Evolutionary conservation across 306 rosid species (phyloP), one percentile per base, ranked within the genome.

Genomic region (Quercus aquifolioides): DNA sequence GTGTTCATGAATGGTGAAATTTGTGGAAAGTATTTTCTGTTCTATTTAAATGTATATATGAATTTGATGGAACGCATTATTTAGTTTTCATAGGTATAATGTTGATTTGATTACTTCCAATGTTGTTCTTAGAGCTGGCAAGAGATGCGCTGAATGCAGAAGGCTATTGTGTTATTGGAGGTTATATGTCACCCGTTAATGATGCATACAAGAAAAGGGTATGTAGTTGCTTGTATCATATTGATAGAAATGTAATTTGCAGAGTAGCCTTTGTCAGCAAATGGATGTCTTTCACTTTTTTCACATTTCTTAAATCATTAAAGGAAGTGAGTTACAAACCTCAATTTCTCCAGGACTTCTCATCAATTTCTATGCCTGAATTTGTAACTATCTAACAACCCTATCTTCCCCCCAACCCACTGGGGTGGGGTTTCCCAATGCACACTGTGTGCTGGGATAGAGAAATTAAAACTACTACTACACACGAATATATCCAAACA

Each of bases 141-240:
- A 95, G 91, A 77, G 99, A 95, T 82, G 91, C 87, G 0, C 76
- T 95, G 84, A 82, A 79, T 77, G 87, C 85, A 41, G 91, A 88
- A 79, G 99, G 96, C 70, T 85, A 82, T 76, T 90, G 85, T 15
- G 94, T 95, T 33, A 82, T 95, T 82, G 99, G 99, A 83, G 98
- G 87, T 78, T 95, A 93, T 76, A 84, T 93, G 90, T 95, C 97
- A 56, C 97, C 98, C 52, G 99, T 95, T 82, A 95, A 95, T 82
- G 93, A 91, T 83, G 97, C 98, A 35, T 95, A 93, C 91, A 84
- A 93, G 82, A 95, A 93, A 88, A 86, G 49, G 92, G 99, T 95
- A 89, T 55, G 83, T 51, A 9, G 67, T 55, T 70, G 17, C 68
- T 20, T 58, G 28, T 35, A 79, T 69, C 76, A 19, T 41, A 30